phyloP scores from a whole-genome alignment of 2,329 filamentous ascomycete species.

The Fusarium sambucinum region DNA sequence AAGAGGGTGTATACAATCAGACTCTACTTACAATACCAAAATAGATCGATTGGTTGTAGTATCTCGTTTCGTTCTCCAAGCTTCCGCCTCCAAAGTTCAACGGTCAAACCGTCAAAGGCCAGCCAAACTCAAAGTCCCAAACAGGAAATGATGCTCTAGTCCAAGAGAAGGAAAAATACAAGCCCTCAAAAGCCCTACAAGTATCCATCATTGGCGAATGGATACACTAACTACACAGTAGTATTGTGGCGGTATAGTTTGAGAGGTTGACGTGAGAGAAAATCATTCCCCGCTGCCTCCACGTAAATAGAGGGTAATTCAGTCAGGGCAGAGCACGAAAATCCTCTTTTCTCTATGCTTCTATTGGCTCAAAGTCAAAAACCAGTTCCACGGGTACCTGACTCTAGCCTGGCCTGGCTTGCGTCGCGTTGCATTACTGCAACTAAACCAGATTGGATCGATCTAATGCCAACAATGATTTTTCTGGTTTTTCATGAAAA shows the following conservation, averaged over 20 bases:
- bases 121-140: conserved; percentile 1
- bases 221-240: not conserved
- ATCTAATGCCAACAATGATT: conserved; percentile 23
- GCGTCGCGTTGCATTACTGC: conserved; percentile 4
- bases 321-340: conserved; percentile 11
- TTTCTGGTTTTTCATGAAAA: conserved; percentile 16
- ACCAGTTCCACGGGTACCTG: conserved; percentile 37
- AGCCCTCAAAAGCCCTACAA: conserved; percentile 37
- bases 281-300: conserved; percentile 30
- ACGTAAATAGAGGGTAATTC: conserved; percentile 1
- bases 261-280: conserved; percentile 5
- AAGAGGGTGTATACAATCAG: not conserved
- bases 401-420: conserved; percentile 33
- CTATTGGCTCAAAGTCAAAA: not conserved
- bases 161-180: conserved; percentile 20
- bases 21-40: not conserved
- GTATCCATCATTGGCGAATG: conserved; percentile 1
- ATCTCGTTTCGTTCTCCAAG: conserved; percentile 8
- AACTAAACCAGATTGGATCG: conserved; percentile 26
- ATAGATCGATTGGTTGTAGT: conserved; percentile 7
- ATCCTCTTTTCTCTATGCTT: conserved; percentile 35
- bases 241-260: conserved; percentile 28
- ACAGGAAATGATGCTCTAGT: conserved; percentile 2
- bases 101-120: conserved; percentile 2
- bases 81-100: not conserved